Evolutionary conservation across 140 eudicot species (phyloP).

Genomic region (Erigeron philadelphicus): DNA sequence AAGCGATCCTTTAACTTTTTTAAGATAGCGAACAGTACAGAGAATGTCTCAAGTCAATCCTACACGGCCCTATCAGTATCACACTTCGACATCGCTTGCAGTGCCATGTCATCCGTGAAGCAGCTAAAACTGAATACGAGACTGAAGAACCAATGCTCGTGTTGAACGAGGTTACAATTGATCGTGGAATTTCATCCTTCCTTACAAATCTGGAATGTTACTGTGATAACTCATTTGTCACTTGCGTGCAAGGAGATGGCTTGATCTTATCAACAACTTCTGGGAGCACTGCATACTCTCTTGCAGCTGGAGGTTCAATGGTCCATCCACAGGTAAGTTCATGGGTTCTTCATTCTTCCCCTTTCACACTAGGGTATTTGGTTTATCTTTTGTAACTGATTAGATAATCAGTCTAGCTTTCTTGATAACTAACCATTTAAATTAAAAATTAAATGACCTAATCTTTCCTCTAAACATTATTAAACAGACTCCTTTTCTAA

Average conservation of each 20-base stretch:
- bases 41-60: constrained; percentile 57
- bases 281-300: constrained; percentile 95
- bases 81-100: constrained; percentile 79
- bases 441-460: too few species aligned
- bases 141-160: constrained; percentile 80
- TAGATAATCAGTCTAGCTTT: neutral
- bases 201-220: constrained; percentile 93
- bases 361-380: neutral
- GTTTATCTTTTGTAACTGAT: neutral
- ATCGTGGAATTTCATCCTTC: constrained; percentile 88
- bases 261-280: constrained; percentile 85
- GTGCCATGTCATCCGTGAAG: constrained; percentile 76
- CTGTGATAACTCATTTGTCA: constrained; percentile 76
- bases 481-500: neutral
- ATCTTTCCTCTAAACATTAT: too few species aligned
- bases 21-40: constrained; percentile 72
- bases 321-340: constrained; percentile 87
- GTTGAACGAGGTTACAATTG: constrained; percentile 88
- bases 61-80: constrained; percentile 80
- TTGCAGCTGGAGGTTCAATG: constrained; percentile 98
- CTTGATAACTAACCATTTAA: too few species aligned
- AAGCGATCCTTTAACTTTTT: constrained; percentile 45
- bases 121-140: constrained; percentile 64
- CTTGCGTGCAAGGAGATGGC: constrained; percentile 95
- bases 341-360: neutral